Base-by-base conservation (phyloP, 1,139 yeast species). In the Yamadazyma sp. region DNA sequence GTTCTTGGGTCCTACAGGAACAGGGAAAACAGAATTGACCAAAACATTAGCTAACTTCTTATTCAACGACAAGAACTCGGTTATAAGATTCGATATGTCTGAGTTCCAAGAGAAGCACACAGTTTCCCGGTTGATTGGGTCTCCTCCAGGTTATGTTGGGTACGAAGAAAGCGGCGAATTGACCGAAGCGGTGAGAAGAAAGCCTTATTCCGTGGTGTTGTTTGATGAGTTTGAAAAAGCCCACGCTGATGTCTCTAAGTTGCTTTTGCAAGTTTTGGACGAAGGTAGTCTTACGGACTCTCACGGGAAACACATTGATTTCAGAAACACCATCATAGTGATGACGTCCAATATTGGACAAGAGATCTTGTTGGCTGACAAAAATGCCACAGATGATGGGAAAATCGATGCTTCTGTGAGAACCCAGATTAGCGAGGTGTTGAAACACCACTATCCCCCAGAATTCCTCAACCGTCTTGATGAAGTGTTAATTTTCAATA, bases 211-310 rank as follows among this genome's bases (percentile, higher is more conserved):
- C 1, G 96, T 92, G 31, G 84, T 92, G 2, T 69, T 92, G 44
- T 92, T 92, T 61, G 98, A 92, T 63, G 98, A 92, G 64, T 87
- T 92, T 61, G 98, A 92, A 56, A 92, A 92, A 62, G 98, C 98
- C 0, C 98, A 92, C 58, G 86, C 91, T 4, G 98, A 92, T 62
- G 84, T 92, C 22, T 82, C 95, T 18, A 92, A 92, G 59, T 75
- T 92, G 35, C 68, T 92, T 41, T 68, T 92, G 41, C 98, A 92
- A 62, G 98, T 92, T 0, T 70, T 92, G 41, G 98, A 92, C 62
- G 98, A 92, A 61, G 98, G 98, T 39, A 79, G 85, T 39, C 72
- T 92, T 50, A 91, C 98, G 0, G 98, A 92, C 58, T 85, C 96
- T 6, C 96, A 89, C 55, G 98, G 98, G 24, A 86, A 88, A 42